These are phyloP conservation scores for Entomortierella chlamydospora DNA, from an alignment of 192 early-diverging fungal species.

Conservation along the genomic window DNA sequence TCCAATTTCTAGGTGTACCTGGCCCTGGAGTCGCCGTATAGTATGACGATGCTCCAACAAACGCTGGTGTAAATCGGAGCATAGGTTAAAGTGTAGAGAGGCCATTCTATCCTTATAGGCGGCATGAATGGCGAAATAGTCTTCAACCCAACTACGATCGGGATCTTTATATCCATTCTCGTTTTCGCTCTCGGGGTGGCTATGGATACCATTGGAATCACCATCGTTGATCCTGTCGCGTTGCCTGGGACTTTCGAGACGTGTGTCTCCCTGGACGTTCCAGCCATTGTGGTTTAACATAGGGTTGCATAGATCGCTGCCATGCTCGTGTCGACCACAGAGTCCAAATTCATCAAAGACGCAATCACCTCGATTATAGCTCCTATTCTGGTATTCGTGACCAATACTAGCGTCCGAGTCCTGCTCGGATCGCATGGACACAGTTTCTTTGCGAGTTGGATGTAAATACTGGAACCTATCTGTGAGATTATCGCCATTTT, in stretches of 20 bases:
- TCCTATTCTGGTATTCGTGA: neutral
- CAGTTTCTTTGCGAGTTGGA: too few species aligned
- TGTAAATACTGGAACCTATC: too few species aligned
- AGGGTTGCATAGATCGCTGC: neutral
- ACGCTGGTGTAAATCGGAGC: neutral
- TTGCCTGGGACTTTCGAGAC: too few species aligned
- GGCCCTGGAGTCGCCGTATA: neutral
- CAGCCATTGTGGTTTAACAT: neutral
- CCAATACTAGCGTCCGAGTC: neutral
- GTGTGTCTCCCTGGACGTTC: neutral
- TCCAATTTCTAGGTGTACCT: neutral
- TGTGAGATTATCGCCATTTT: too few species aligned
- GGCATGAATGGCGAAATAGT: constrained; percentile 2
- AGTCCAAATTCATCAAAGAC: neutral
- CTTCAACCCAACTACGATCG: neutral
- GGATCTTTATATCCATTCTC: neutral
- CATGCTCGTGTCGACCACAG: neutral
- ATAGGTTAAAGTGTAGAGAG: constrained; percentile 1
- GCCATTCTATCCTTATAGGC: constrained; percentile 9
- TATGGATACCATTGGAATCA: too few species aligned
- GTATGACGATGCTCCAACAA: neutral
- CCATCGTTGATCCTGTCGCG: too few species aligned
- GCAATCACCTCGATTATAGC: neutral
- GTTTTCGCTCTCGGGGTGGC: neutral
- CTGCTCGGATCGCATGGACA: neutral